These are phyloP conservation scores for Platanthera guangdongensis DNA, from an alignment of 106 monocot species.

Conservation along the genomic window DNA sequence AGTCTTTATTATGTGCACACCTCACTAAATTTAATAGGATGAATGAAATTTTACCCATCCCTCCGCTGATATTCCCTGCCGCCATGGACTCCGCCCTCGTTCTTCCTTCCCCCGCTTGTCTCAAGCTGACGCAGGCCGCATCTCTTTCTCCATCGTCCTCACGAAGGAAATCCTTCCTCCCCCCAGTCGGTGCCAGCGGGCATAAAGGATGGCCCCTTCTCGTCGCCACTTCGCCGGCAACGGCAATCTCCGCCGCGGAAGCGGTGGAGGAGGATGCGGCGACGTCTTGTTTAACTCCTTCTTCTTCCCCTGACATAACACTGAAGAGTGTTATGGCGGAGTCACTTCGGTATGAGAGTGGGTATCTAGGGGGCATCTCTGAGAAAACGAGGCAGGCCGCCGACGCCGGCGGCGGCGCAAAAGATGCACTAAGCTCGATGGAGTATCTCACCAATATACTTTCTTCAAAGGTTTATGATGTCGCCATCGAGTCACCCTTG, in stretches of 20 bases:
- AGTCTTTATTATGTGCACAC: too few species aligned
- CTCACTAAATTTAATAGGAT: too few species aligned
- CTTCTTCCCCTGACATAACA: background rate
- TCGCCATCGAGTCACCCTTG: constrained; percentile 82
- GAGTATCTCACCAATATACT: constrained; percentile 64
- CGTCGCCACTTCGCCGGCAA: background rate
- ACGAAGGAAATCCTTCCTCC: background rate
- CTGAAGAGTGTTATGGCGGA: constrained; percentile 24
- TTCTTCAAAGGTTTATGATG: constrained; percentile 79
- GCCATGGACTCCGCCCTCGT: background rate
- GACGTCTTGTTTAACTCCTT: background rate
- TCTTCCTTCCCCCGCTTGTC: background rate
- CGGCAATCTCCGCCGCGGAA: constrained; percentile 4
- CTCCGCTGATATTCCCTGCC: too few species aligned
- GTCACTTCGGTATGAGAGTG: constrained; percentile 52
- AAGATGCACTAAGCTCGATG: constrained; percentile 30
- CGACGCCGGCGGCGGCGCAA: constrained; percentile 4
- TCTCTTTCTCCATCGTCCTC: background rate
- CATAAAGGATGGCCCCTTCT: background rate
- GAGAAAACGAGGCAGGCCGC: constrained; percentile 9
- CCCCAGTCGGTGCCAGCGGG: background rate
- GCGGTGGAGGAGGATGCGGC: background rate
- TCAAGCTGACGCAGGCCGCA: background rate
- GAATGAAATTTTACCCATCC: too few species aligned
- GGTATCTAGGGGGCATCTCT: constrained; percentile 37